Conservation (phyloP, 345 rosid genomes). For the Trapa incisa region DNA sequence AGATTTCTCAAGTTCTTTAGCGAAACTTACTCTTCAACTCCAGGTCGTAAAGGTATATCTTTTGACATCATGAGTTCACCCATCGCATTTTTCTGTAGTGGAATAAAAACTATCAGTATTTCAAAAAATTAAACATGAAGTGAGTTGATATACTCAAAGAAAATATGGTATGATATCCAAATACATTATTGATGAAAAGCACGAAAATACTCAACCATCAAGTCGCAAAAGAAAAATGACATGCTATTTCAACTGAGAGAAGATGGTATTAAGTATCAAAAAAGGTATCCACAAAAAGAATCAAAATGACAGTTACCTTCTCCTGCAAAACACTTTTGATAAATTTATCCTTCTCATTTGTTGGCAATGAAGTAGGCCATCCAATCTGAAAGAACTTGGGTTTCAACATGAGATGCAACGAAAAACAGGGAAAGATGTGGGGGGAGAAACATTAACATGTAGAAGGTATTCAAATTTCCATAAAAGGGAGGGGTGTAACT, state of each 20-base stretch:
- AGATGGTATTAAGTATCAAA: too few relatives aligned
- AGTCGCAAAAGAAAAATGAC: neutral
- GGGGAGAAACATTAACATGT: conserved; percentile 8
- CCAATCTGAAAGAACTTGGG: conserved; percentile 48
- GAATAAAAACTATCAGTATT: conserved; percentile 13
- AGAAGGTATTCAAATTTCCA: conserved; percentile 2
- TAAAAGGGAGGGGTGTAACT: conserved; percentile 8
- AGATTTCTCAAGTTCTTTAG: neutral
- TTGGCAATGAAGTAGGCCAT: conserved; percentile 90
- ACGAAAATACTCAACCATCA: neutral
- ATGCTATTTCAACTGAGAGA: neutral
- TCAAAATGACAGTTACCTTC: conserved; percentile 34
- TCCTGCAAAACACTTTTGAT: conserved; percentile 55
- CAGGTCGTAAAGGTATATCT: conserved; percentile 71
- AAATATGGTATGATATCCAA: too few relatives aligned
- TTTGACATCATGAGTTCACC: conserved; percentile 51
- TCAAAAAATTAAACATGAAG: neutral
- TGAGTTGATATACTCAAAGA: neutral
- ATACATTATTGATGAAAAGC: neutral
- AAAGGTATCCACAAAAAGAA: too few relatives aligned
- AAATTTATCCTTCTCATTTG: conserved; percentile 62
- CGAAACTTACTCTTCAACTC: conserved; percentile 62
- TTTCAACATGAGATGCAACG: neutral
- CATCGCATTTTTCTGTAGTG: conserved; percentile 67
- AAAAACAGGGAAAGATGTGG: conserved; percentile 2